Base-by-base conservation (phyloP, 2,329 filamentous ascomycete genomes). In the Chalara sp. region DNA sequence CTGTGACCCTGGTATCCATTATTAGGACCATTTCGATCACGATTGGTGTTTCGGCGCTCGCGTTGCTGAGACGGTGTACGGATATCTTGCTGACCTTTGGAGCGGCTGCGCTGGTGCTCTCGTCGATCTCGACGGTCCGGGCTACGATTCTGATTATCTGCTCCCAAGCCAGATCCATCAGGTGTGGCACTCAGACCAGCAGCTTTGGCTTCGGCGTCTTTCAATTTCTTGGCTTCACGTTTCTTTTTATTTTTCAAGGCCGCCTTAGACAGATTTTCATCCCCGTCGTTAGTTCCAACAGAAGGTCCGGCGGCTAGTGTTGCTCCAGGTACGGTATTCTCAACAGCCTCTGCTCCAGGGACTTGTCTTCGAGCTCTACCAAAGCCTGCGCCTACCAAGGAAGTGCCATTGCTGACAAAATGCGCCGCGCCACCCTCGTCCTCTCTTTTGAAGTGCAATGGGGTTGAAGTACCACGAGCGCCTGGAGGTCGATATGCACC, bases 201-300 rank as follows among this genome's bases (percentile, higher is more conserved):
- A 43, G 73, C 71, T 59, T 83, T 84, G 46, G 80, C 81, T 13
- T 89, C 87, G 5, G 76, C 79, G 44, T 93, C 90, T 66, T 91
- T 93, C 47, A 81, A 80, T 72, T 96, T 97, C 78, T 95, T 96
- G 59, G 88, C 88, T 60, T 88, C 85, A 44, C 93, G 82, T 80
- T 97, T 97, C 81, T 97, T 97, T 81, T 97, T 97, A 73, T 96
- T 96, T 79, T 96, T 96, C 61, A 89, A 74, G 10, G 87, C 90
- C 49, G 86, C 82, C 73, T 93, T 95, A 56, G 87, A 91, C 55
- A 93, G 68, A 60, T 79, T 84, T 60, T 88, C 87, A 54, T 67
- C 78, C 42, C 84, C 72, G 70, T 84, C 68, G 56, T 72, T 78
- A 35, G 79, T 74, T 53, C n/a, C n/a, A 21, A 78, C 80, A 11